Conservation (phyloP, 805 yeast species). For the Candida chilensis region DNA sequence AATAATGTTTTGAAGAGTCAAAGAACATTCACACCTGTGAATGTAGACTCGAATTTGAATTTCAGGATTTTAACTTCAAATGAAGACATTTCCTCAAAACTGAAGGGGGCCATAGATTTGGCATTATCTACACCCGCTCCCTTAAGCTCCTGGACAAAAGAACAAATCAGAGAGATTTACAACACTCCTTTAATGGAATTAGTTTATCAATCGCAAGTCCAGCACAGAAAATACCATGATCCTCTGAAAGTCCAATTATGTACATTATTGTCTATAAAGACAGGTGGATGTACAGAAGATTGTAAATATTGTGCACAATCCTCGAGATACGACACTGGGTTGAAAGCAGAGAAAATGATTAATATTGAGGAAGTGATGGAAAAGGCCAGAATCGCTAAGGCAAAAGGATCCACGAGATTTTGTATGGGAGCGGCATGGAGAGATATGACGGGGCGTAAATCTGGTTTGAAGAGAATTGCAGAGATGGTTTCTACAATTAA, state of each 20-base stretch:
- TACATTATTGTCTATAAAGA: slow-evolving; percentile 64
- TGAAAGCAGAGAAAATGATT: slow-evolving; percentile 60
- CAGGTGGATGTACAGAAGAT: slow-evolving; percentile 79
- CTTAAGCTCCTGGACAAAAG: slow-evolving; percentile 44
- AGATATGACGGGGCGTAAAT: slow-evolving; percentile 72
- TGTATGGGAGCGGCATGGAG: slow-evolving; percentile 90
- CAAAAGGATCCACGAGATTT: slow-evolving; percentile 67
- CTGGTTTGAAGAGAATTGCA: slow-evolving; percentile 50
- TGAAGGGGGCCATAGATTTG: slow-evolving; percentile 9
- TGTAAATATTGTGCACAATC: slow-evolving; percentile 80
- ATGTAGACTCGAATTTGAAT: too few relatives aligned
- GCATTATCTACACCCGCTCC: slow-evolving; percentile 11
- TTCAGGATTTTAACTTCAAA: too few relatives aligned
- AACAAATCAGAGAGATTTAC: slow-evolving; percentile 52
- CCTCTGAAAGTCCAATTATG: slow-evolving; percentile 68
- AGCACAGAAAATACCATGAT: slow-evolving; percentile 60
- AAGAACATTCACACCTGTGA: too few relatives aligned
- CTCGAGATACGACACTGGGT: slow-evolving; percentile 56
- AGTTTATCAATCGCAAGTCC: slow-evolving; percentile 48
- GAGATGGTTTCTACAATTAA: slow-evolving; percentile 60
- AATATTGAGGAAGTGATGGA: slow-evolving; percentile 51
- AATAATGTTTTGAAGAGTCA: too few relatives aligned
- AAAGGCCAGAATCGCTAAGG: slow-evolving; percentile 58
- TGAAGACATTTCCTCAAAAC: too few relatives aligned
- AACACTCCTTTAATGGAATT: slow-evolving; percentile 59